These are phyloP conservation scores for Sphaerulina populicola DNA, from an alignment of 2,329 filamentous ascomycete species.

Conservation along the genomic window DNA sequence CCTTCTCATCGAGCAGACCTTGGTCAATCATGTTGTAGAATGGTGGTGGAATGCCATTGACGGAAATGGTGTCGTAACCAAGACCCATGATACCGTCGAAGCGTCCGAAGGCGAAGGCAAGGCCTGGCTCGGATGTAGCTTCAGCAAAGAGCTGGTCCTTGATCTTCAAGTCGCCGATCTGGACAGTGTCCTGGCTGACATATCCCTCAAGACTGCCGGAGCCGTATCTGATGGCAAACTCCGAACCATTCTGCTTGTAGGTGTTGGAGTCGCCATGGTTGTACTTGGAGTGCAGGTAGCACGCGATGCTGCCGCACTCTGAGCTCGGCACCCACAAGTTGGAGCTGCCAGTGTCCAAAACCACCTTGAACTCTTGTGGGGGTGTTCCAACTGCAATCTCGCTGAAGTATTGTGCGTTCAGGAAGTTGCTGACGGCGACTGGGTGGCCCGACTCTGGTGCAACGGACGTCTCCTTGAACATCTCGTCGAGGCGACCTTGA, in stretches of 20 bases:
- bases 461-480: constrained; percentile 68
- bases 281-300: constrained; percentile 95
- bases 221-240: constrained; percentile 90
- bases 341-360: constrained; percentile 96
- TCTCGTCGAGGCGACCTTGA: constrained; percentile 59
- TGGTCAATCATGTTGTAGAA: constrained; percentile 96
- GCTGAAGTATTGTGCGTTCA: constrained; percentile 99
- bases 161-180: constrained; percentile 81
- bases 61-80: constrained; percentile 92
- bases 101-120: constrained; percentile 94
- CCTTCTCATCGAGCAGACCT: constrained; percentile 77
- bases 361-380: constrained; percentile 93
- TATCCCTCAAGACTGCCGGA: constrained; percentile 91
- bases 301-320: constrained; percentile 89
- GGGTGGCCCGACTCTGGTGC: constrained; percentile 61
- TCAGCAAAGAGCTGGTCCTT: constrained; percentile 92
- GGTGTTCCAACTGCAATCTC: constrained; percentile 89
- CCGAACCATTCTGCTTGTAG: constrained; percentile 86
- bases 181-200: constrained; percentile 77
- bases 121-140: constrained; percentile 86
- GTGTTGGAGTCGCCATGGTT: constrained; percentile 81
- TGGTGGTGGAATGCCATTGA: constrained; percentile 87
- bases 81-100: constrained; percentile 96
- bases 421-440: constrained; percentile 89
- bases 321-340: constrained; percentile 96